Evolutionary conservation across 1,139 yeast genomes (phyloP), one percentile per base, ranked within the genome.

Genomic region (Taphrina communis): DNA sequence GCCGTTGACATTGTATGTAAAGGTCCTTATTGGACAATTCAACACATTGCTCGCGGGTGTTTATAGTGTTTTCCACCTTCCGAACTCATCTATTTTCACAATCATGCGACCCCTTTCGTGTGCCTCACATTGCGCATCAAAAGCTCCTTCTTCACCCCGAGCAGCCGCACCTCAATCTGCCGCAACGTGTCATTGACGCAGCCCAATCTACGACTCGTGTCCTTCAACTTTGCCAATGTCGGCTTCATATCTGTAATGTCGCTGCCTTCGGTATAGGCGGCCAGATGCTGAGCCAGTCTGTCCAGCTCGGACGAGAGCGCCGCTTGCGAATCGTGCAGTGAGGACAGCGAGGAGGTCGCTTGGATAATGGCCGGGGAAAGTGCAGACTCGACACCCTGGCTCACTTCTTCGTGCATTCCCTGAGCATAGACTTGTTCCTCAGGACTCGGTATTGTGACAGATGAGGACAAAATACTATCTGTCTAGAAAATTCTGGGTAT

Each of bases 71-170:
- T 25, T 25, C 31, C 31, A 25, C 31, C 31, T 4, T 25, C 31
- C 31, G 31, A 4, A 25, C 31, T 25, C 31, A 25, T 25, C 31
- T 25, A 25, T 25, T 25, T 25, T 25, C 31, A 4, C 31, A 25
- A 25, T 25, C 31, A 25, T 4, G 31, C 31, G 31, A 4, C 31
- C 31, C 31, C 31, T n/a, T 50, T 50, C n/a, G 53, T 21, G 36
- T 35, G 11, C n/a, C 36, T 9, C 53, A 50, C 21, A 21, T 50
- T 50, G n/a, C 53, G 53, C 8, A 50, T 50, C 53, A 50, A 21
- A 2, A 58, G 52, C 42, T 58, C 62, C 53, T 58, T 58, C 62
- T 58, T 58, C 51, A 58, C 62, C 8, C 36, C 46, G 9, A 46
- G 17, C 53, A 58, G 19, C 17, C 62, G 51, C 14, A 25, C 41